Evolutionary conservation across 805 yeast species (phyloP).

Genomic region (Suhomyces vadensis): DNA sequence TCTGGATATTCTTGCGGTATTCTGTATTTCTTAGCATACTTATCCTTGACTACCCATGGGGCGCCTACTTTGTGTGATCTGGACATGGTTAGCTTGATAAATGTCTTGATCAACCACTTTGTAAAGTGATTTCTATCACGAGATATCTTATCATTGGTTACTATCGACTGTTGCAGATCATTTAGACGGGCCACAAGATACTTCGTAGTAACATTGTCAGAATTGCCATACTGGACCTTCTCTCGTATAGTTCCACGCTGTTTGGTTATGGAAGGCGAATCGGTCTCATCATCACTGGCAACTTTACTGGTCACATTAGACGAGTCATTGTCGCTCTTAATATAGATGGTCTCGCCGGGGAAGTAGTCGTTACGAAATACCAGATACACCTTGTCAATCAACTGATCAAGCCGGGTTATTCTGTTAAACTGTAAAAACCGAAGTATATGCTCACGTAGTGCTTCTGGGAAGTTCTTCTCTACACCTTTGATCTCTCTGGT

Average conservation of each 20-base stretch:
- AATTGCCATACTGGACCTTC: conserved; percentile 72
- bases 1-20: conserved; percentile 63
- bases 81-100: conserved; percentile 73
- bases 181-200: conserved; percentile 66
- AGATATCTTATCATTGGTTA: conserved; percentile 69
- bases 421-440: conserved; percentile 80
- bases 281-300: conserved; percentile 5
- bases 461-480: conserved; percentile 84
- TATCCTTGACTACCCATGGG: conserved; percentile 90
- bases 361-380: conserved; percentile 79
- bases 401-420: conserved; percentile 75
- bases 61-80: conserved; percentile 86
- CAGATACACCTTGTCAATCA: conserved; percentile 84
- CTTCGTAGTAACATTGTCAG: conserved; percentile 46
- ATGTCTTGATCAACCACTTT: conserved; percentile 86
- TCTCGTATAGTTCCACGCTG: conserved; percentile 72
- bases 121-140: conserved; percentile 88
- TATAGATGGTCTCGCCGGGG: conserved; percentile 84
- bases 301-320: background rate
- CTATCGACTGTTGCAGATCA: conserved; percentile 60
- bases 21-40: conserved; percentile 68
- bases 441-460: conserved; percentile 88
- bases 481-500: conserved; percentile 55
- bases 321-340: conserved; percentile 30
- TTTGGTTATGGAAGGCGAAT: conserved; percentile 17